phyloP scores from a whole-genome alignment of 129 eudicot genomes.

The Saussurea involucrata region DNA sequence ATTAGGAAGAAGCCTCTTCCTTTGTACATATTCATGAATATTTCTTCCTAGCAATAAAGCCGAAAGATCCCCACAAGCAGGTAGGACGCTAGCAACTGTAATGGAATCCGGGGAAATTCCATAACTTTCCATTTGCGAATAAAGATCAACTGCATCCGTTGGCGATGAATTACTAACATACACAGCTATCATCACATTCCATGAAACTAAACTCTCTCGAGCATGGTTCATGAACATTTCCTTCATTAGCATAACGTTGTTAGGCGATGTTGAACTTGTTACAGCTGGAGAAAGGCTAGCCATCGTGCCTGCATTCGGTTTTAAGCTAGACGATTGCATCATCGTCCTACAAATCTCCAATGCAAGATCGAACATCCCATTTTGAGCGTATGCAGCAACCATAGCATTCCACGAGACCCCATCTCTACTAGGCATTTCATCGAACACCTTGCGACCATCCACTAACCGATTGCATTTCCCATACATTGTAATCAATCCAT shows the following conservation, averaged over 20 bases:
- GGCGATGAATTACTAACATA: constrained; percentile 81
- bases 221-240: constrained; percentile 48
- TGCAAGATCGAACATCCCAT: constrained; percentile 64
- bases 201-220: constrained; percentile 54
- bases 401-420: constrained; percentile 75
- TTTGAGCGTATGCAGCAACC: constrained; percentile 76
- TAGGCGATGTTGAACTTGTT: constrained; percentile 32
- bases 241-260: constrained; percentile 51
- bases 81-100: constrained; percentile 77
- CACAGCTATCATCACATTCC: constrained; percentile 92
- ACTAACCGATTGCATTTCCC: constrained; percentile 56
- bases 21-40: constrained; percentile 58
- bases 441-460: constrained; percentile 54
- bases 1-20: constrained; percentile 61
- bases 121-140: constrained; percentile 47
- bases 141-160: constrained; percentile 61
- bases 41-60: constrained; percentile 61
- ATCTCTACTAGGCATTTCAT: constrained; percentile 62
- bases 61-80: constrained; percentile 92
- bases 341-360: constrained; percentile 60
- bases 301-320: constrained; percentile 74
- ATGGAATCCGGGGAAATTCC: constrained; percentile 61
- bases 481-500: constrained; percentile 77
- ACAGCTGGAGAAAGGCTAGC: constrained; percentile 88
- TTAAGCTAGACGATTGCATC: constrained; percentile 41